Percentiles rank a stretch among this genome's conserved stretches.
phyloP scores from a whole-genome alignment of 2,329 filamentous ascomycete genomes.

The Clathrospora elynae region DNA sequence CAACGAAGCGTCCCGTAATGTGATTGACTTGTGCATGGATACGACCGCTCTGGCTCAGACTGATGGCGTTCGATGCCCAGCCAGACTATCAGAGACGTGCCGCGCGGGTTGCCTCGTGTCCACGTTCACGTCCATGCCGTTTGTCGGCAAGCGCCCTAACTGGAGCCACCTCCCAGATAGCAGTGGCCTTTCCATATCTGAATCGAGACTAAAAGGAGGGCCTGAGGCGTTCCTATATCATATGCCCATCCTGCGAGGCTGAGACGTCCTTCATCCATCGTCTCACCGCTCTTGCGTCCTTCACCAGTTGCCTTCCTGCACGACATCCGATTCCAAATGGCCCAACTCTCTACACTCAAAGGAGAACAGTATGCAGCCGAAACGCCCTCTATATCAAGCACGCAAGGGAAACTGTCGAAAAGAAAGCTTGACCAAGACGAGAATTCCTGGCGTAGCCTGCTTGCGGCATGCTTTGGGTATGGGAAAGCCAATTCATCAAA shows the following conservation, averaged over 20 bases:
- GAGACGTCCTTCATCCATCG: neutral
- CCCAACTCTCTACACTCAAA: neutral
- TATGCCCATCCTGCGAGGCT: neutral
- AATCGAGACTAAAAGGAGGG: neutral
- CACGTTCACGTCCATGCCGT: neutral
- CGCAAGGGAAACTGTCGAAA: neutral
- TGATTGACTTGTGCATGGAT: neutral
- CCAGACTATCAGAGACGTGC: neutral
- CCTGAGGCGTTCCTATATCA: neutral
- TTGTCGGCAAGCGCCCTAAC: neutral
- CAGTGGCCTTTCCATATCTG: neutral
- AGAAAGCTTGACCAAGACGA: no score
- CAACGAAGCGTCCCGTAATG: constrained; percentile 2
- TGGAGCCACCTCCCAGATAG: neutral
- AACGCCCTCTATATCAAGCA: neutral
- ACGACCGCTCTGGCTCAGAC: neutral
- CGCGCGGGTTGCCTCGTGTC: neutral
- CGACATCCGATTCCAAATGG: neutral
- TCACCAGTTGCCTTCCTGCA: neutral
- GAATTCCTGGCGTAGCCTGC: no score
- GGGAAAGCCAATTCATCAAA: no score
- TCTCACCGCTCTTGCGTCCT: neutral
- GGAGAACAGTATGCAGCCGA: no score
- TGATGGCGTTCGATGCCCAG: neutral
- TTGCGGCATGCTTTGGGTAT: no score